Percentiles rank a stretch among this genome's conserved stretches.
Conservation (phyloP, 257 asterid species). For the Plectranthus barbatus region DNA sequence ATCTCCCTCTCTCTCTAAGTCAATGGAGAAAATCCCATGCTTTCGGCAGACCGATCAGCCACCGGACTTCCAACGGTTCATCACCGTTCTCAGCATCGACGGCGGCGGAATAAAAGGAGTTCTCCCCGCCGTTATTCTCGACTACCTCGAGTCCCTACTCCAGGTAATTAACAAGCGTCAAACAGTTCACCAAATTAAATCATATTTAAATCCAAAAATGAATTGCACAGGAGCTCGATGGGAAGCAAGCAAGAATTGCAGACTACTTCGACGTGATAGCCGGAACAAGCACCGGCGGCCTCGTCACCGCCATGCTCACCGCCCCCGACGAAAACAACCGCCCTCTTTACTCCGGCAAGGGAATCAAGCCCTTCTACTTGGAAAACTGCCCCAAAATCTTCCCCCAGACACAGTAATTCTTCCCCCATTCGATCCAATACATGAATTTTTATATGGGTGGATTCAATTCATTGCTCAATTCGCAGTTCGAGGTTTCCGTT, state of each 20-base stretch:
- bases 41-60: constrained; percentile 21
- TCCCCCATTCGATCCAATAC: neutral
- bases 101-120: constrained; percentile 63
- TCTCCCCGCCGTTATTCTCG: constrained; percentile 39
- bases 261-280: constrained; percentile 55
- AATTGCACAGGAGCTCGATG: constrained; percentile 51
- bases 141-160: constrained; percentile 37
- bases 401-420: constrained; percentile 35
- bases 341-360: constrained; percentile 50
- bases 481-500: constrained; percentile 12
- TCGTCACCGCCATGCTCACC: constrained; percentile 54
- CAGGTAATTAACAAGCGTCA: too few relatives aligned
- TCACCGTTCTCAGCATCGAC: constrained; percentile 64
- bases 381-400: constrained; percentile 51
- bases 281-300: constrained; percentile 67
- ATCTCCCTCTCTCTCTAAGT: too few relatives aligned
- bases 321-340: constrained; percentile 42
- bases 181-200: too few relatives aligned
- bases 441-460: too few relatives aligned
- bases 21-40: constrained; percentile 12
- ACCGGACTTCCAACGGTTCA: constrained; percentile 16
- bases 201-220: too few relatives aligned
- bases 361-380: constrained; percentile 52
- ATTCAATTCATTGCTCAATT: neutral
- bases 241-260: constrained; percentile 34